These are phyloP conservation scores for Vanrija sp. DNA, from an alignment of 1,284 basidiomycete genomes.

Conservation along the genomic window DNA sequence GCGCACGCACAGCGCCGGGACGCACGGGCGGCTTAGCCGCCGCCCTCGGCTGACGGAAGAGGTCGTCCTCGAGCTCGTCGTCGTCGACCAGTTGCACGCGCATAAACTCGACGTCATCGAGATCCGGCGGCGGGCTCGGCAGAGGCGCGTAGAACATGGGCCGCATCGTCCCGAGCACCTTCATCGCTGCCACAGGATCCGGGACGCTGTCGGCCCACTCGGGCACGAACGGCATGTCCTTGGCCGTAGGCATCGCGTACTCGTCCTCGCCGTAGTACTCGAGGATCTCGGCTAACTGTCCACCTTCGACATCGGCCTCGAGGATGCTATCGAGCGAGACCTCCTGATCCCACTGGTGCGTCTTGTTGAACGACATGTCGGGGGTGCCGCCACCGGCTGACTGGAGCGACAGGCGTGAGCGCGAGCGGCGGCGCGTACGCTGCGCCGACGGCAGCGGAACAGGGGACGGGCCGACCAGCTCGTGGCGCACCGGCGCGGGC, in stretches of 20 bases:
- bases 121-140: not conserved
- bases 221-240: conserved; percentile 10
- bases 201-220: conserved; percentile 13
- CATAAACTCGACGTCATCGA: conserved; percentile 1
- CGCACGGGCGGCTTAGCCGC: not conserved
- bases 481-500: conserved; percentile 4
- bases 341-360: conserved; percentile 36
- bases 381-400: not conserved
- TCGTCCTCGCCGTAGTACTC: conserved; percentile 13
- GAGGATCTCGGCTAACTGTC: not conserved
- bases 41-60: not conserved
- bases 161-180: conserved; percentile 6
- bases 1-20: not conserved
- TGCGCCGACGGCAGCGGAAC: conserved; percentile 40
- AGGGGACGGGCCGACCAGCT: conserved; percentile 17
- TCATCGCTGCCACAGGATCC: conserved; percentile 12
- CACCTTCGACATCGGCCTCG: conserved; percentile 20
- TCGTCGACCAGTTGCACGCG: conserved; percentile 2
- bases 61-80: conserved; percentile 11
- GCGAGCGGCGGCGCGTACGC: conserved; percentile 24
- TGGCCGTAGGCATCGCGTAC: conserved; percentile 9
- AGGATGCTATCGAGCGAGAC: conserved; percentile 32
- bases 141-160: conserved; percentile 1
- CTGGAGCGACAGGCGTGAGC: conserved; percentile 2
- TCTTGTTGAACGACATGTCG: not conserved